These are phyloP conservation scores for Talaromyces ruber DNA, from an alignment of 495 filamentous ascomycete genomes.

Conservation along the genomic window DNA sequence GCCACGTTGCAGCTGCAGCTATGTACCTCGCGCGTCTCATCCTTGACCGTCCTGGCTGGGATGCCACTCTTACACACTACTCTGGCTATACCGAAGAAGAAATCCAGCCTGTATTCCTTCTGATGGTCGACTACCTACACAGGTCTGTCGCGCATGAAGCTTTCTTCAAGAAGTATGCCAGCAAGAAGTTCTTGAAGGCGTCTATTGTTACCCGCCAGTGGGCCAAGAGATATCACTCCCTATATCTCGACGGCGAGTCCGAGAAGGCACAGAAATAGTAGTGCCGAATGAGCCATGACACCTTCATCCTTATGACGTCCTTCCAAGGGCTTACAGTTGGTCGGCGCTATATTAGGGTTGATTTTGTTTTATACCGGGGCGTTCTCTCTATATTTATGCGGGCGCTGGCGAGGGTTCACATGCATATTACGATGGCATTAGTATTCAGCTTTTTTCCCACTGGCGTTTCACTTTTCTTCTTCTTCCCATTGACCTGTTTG, in stretches of 20 bases:
- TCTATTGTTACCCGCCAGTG: conserved; percentile 87
- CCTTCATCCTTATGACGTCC: conserved; percentile 6
- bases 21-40: conserved; percentile 94
- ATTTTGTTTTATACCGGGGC: conserved; percentile 6
- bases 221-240: conserved; percentile 65
- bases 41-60: conserved; percentile 74
- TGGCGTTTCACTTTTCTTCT: background rate
- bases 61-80: conserved; percentile 84
- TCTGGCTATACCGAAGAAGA: conserved; percentile 89
- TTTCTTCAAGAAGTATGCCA: conserved; percentile 99
- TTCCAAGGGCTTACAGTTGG: conserved; percentile 2
- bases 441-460: conserved; percentile 2
- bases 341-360: conserved; percentile 7
- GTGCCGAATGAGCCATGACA: conserved; percentile 20
- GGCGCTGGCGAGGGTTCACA: conserved; percentile 6
- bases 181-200: conserved; percentile 78
- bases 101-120: conserved; percentile 80
- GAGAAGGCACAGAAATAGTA: conserved; percentile 26
- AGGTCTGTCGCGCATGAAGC: conserved; percentile 86
- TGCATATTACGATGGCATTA: conserved; percentile 8
- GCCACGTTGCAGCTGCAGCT: conserved; percentile 79
- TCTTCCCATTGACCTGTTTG: background rate
- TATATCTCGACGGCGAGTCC: conserved; percentile 29
- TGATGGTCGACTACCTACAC: conserved; percentile 94
- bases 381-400: conserved; percentile 5